Evolutionary conservation across 164 flowering plant genomes (phyloP), one percentile per base, ranked within the genome.

Genomic region (Umbellularia californica): DNA sequence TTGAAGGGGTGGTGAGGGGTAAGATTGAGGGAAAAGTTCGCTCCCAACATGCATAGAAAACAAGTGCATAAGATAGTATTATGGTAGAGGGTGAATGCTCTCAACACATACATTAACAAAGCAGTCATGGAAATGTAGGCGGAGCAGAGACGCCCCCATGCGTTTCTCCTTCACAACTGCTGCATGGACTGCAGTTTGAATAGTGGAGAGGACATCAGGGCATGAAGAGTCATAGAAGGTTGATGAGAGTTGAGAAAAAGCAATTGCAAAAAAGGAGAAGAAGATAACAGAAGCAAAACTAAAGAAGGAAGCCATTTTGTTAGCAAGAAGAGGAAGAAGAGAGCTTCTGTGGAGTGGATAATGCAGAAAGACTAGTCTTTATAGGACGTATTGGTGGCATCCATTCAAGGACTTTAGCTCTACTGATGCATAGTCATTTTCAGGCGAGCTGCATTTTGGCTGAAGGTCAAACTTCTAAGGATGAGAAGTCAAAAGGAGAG

Each of bases 81-180:
- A 30, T 67, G 17, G 50, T 55, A 55, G 17, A 55, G n/a, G 41
- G 47, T 13, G 51, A 68, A 3, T 17, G 22, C 24, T n/a, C 19
- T 41, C 15, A 22, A 10, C 15, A 51, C 74, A 50, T 77, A 72
- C 79, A 72, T 77, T 77, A n/a, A 77, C 79, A 77, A 77, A 77
- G 71, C 79, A 77, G 11, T 77, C 79, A 67, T 77, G 79, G 52
- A 77, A 77, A 22, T 77, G 79, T 3, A 77, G 71, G 23, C 79
- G 79, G 33, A 77, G 71, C 65, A 77, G 33, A 0, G 79, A 77
- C 17, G 79, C 75, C 3, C 79, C 79, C 72, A 72, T 77, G 63
- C 79, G 71, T 20, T 60, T 72, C 58, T 77, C 79, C 5, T n/a
- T 58, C 22, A 60, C 58, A 15, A 77, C 67, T 2, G 79, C 79